Base-by-base conservation (phyloP, 1,284 basidiomycete genomes). In the Heterobasidion parviporum region DNA sequence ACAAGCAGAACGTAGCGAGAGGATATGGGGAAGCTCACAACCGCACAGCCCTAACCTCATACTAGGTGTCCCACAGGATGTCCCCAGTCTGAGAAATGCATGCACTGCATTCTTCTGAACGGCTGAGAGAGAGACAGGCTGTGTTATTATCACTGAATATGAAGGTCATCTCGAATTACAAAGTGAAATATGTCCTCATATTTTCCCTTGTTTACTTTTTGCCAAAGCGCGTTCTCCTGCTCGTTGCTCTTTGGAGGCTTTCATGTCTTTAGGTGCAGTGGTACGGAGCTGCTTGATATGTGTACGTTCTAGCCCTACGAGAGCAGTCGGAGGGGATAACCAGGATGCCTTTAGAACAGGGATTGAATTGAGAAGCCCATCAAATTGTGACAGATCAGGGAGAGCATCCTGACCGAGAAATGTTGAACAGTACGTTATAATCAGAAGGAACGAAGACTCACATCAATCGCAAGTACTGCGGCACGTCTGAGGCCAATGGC, bases 211-310 rank as follows among this genome's bases (percentile, higher is more conserved):
- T 26, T 26, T 26, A 26, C 3, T 26, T 26, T 82, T 83, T 16
- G 82, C 83, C 43, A 70, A 72, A 33, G 74, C 70, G 53, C 81
- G 83, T 35, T 79, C 83, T 57, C 76, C 73, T 45, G 75, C 66
- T 55, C 91, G 78, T 56, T 74, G 67, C 56, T 82, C 78, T 67
- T 89, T 94, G 44, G 83, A 81, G 26, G 74, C 78, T 62, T 80
- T 86, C 76, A 89, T 85, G 65, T 95, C 89, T 62, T 80, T 84
- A 0, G 93, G 93, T 1, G 82, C 80, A 20, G 84, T 85, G 0
- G 92, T 95, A 20, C 79, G 80, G n/a, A 94, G 70, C 58, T 93
- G 92, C 67, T 95, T 96, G 65, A 94, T 78, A 63, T 91, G 87
- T 0, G 92, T 89, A 5, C 87, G 83, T 44, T 89, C 73, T n/a